Evolutionary conservation across 1,284 basidiomycete species (phyloP), one percentile per base, ranked within the genome.

Genomic region (Apiotrichum siamense): DNA sequence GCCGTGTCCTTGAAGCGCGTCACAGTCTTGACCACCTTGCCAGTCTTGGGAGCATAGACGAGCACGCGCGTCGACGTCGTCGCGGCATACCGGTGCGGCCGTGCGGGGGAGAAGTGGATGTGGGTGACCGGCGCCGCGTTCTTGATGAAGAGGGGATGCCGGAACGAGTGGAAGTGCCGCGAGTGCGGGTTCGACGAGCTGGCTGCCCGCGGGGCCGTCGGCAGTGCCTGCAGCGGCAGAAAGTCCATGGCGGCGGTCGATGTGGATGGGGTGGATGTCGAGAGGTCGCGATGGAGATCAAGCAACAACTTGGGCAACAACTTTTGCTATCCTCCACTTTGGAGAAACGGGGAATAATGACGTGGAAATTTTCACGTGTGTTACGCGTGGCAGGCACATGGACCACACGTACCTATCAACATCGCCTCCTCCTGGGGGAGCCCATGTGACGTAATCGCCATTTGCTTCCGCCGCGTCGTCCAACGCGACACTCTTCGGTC

Each of bases 1-100:
- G 93, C 93, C 27, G 94, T 86, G 67, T 97, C 94, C 73, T 96
- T 96, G 77, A 98, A 99, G 29, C 96, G 79, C 25, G 91, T 87
- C 55, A 99, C 92, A 0, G 90, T 96, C 78, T 98, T 98, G 17
- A 86, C 87, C 36, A 97, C 84, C 71, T 93, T 91, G 72, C 93
- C 89, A 9, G 93, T 97, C 54, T 88, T 84, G 29, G 92, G 91
- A 17, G 90, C 90, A 74, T 97, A 97, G 67, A 98, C 88, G 73
- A 98, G 88, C 2, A 99, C 85, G 54, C 93, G 80, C 0, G 92
- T 89, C 0, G 91, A 92, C 1, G 92, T 87, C 26, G 92, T 97
- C 44, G 97, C 92, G 17, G 92, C 94, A 77, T 93, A 97, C 64
- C 87, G 80, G 69, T 97, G 89, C 11, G 91, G 92, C 70, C 83